Base-by-base conservation (phyloP, 305 asterid genomes). In the Fraxinus angustifolia region DNA sequence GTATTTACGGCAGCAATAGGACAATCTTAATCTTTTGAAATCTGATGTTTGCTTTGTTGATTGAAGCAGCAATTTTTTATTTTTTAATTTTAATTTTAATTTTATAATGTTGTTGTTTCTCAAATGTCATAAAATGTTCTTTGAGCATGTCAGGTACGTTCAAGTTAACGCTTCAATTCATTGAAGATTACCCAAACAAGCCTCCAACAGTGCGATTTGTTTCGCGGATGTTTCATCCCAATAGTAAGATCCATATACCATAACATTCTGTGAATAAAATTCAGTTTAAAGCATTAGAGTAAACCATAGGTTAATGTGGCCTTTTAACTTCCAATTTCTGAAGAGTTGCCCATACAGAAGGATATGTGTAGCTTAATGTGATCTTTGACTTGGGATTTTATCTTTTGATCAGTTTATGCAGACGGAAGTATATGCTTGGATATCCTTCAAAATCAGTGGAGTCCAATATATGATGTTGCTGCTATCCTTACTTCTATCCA, bases 391-490 rank as follows among this genome's bases (percentile, higher is more conserved):
- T 50, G 38, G 56, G 19, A 58, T 82, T 85, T 7, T 68, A 71
- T 78, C 16, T 50, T 75, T 81, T 87, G 79, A 60, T 80, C 90
- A 92, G 96, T 92, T 87, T 92, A 92, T 86, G 94, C 94, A 23
- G 96, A 92, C 81, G 96, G 96, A 86, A 90, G 96, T 72, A 90
- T 92, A 87, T 90, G 94, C 78, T 88, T 92, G 85, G 96, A 92
- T 86, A 92, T 92, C 84, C 93, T 92, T 81, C 96, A 92, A 84
- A 90, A 90, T 86, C 94, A 92, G 68, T 92, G 96, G 96, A 92
- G 96, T 83, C 96, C 96, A 26, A 90, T 92, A 68, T 92, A 92
- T 81, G 96, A 92, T 82, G 93, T 90, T 82, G 96, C 96, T 33
- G 94, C 96, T 53, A 92, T 92, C 84, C 90, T 91, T 62, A 91